Evolutionary conservation across 768 basidiomycete species (phyloP).

Genomic region (Amanita polypyramis): DNA sequence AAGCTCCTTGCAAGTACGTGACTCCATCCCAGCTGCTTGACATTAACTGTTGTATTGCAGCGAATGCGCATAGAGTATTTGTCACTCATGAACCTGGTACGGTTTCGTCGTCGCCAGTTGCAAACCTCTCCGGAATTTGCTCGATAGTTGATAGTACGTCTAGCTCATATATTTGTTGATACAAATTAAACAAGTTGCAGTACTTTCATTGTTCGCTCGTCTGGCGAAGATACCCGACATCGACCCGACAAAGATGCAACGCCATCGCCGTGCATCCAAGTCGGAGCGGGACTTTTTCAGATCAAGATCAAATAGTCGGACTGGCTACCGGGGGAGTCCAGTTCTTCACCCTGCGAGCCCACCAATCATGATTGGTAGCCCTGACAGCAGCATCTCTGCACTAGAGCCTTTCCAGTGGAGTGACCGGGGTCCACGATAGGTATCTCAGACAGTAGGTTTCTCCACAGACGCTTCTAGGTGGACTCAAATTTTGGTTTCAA

Average conservation of each 20-base stretch:
- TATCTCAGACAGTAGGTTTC: not conserved
- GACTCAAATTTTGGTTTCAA: too few relatives aligned
- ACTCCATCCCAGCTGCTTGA: not conserved
- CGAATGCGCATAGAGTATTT: conserved; percentile 73
- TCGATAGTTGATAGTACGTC: conserved; percentile 72
- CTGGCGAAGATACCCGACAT: conserved; percentile 63
- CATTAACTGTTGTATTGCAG: conserved; percentile 25
- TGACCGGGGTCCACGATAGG: not conserved
- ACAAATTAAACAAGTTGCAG: conserved; percentile 23
- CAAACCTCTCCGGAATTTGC: conserved; percentile 53
- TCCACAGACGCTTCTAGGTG: not conserved
- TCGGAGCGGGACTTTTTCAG: conserved; percentile 27
- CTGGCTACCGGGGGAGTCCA: conserved; percentile 24
- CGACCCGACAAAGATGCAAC: conserved; percentile 70
- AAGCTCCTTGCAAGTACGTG: conserved; percentile 74
- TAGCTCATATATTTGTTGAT: not conserved
- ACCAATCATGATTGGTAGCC: conserved; percentile 9
- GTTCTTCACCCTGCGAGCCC: conserved; percentile 22
- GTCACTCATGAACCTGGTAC: conserved; percentile 49
- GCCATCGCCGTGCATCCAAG: conserved; percentile 63
- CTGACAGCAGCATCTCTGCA: not conserved
- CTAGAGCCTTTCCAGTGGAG: not conserved
- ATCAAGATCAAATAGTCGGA: conserved; percentile 31
- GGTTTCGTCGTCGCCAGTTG: conserved; percentile 37
- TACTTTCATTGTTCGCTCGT: conserved; percentile 71